Evolutionary conservation across 129 eudicot genomes (phyloP), one percentile per base, ranked within the genome.

Genomic region (Saussurea involucrata): DNA sequence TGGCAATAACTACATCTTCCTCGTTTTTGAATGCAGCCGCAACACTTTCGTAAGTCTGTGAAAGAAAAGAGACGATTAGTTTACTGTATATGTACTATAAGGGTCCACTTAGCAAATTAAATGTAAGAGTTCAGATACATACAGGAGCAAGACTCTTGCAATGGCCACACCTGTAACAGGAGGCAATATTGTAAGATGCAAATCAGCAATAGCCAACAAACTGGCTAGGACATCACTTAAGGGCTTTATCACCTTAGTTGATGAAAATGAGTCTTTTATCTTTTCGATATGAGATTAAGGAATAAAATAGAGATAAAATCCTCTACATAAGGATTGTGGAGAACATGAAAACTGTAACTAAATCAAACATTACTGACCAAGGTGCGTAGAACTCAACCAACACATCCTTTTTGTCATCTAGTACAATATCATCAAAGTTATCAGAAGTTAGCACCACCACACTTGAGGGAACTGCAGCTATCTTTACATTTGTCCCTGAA

Each of bases 141-240:
- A 95, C 99, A 70, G 99, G 96, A 84, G 99, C 99, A 81, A 95
- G 99, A 83, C 80, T 85, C 81, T 95, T 95, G 96, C 99, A 95
- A 81, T 92, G 97, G 8, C 99, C 99, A 85, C 99, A 95, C 99
- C 99, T 95, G 92, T 69, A 81, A 74, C 44, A 73, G 53, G 68
- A 81, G 65, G 68, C 21, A 74, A 13, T 24, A 68, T 57, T 40
- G 28, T 60, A 78, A 83, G 53, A 37, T 34, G 21, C 22, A 36
- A 67, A 34, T 78, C 74, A 78, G 71, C 29, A 11, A 18, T 29
- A 60, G 42, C 8, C 1, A 69, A 69, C 17, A 32, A 55, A 69
- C 61, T 24, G 4, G 13, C n/a, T 9, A 55, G 78, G 64, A 4
- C 11, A 25, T 18, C 25, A 21, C 33, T 60, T 49, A 42, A 8